These are phyloP conservation scores for Neopestalotiopsis sp. DNA, from an alignment of 2,329 filamentous ascomycete genomes.

Conservation along the genomic window DNA sequence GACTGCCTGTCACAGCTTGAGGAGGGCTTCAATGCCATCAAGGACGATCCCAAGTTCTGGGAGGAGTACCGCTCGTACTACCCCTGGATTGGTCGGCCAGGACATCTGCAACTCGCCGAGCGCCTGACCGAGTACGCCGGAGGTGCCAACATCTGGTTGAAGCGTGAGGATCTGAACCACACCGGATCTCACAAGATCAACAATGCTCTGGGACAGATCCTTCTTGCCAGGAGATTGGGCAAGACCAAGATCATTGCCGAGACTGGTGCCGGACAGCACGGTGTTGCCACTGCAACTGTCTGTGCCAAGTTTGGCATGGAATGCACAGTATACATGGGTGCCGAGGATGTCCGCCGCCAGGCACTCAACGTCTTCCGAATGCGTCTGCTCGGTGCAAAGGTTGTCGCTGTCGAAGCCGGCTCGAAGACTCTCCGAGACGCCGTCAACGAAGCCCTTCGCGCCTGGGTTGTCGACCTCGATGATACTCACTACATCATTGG, in stretches of 20 bases:
- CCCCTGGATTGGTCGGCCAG: slow-evolving; percentile 94
- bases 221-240: slow-evolving; percentile 83
- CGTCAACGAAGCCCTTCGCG: slow-evolving; percentile 93
- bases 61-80: slow-evolving; percentile 96
- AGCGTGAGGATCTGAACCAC: slow-evolving; percentile 97
- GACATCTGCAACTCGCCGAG: slow-evolving; percentile 87
- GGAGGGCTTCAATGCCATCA: slow-evolving; percentile 85
- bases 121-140: slow-evolving; percentile 87
- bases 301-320: slow-evolving; percentile 99
- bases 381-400: slow-evolving; percentile 90
- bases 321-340: slow-evolving; percentile 98
- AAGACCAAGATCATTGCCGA: slow-evolving; percentile 98
- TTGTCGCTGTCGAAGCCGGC: slow-evolving; percentile 91
- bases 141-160: slow-evolving; percentile 96
- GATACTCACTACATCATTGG: slow-evolving; percentile 99
- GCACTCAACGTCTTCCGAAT: slow-evolving; percentile 98
- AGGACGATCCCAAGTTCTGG: slow-evolving; percentile 92
- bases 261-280: slow-evolving; percentile 96
- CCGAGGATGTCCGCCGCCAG: slow-evolving; percentile 94
- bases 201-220: slow-evolving; percentile 92
- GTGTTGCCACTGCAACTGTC: slow-evolving; percentile 95
- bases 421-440: slow-evolving; percentile 83
- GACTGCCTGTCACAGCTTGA: slow-evolving; percentile 93
- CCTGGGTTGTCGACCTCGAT: slow-evolving; percentile 91
- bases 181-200: slow-evolving; percentile 99